Evolutionary conservation across 768 basidiomycete genomes (phyloP).

Genomic region (Phaeotremella skinneri): DNA sequence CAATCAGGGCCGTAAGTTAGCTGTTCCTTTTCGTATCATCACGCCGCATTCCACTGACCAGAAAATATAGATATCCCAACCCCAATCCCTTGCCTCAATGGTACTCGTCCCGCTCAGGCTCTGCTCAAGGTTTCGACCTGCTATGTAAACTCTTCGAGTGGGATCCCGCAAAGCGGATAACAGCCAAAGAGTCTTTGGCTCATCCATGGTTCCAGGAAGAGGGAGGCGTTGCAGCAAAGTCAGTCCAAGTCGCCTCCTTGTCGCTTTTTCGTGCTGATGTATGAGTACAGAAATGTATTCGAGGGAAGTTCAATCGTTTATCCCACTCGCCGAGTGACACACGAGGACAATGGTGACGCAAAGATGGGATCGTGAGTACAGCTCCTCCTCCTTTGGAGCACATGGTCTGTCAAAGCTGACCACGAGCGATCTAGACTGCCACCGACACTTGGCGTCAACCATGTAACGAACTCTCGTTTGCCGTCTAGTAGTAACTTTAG

Average conservation of each 20-base stretch:
- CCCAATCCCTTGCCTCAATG: constrained; percentile 63
- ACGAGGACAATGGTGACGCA: constrained; percentile 65
- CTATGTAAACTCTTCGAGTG: constrained; percentile 83
- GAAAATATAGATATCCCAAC: constrained; percentile 58
- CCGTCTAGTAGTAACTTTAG: constrained; percentile 44
- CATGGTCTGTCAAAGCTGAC: background rate
- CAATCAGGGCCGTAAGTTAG: constrained; percentile 35
- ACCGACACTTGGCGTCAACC: constrained; percentile 30
- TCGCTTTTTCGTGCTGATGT: background rate
- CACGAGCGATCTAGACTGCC: constrained; percentile 25
- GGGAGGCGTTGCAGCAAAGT: constrained; percentile 82
- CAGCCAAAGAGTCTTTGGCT: constrained; percentile 71
- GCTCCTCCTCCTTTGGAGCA: background rate
- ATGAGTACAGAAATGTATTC: constrained; percentile 63
- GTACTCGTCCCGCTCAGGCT: constrained; percentile 56
- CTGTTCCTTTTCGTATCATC: constrained; percentile 1
- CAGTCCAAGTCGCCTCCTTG: constrained; percentile 47
- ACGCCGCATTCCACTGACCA: background rate
- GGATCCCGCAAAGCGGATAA: constrained; percentile 82
- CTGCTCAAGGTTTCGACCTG: constrained; percentile 68
- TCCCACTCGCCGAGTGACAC: constrained; percentile 81
- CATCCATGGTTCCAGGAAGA: constrained; percentile 94
- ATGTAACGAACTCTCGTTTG: constrained; percentile 24
- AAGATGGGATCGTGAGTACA: constrained; percentile 50
- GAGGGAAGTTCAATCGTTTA: constrained; percentile 65